Evolutionary conservation across 1,139 yeast species (phyloP).

Genomic region (Candida sp.): DNA sequence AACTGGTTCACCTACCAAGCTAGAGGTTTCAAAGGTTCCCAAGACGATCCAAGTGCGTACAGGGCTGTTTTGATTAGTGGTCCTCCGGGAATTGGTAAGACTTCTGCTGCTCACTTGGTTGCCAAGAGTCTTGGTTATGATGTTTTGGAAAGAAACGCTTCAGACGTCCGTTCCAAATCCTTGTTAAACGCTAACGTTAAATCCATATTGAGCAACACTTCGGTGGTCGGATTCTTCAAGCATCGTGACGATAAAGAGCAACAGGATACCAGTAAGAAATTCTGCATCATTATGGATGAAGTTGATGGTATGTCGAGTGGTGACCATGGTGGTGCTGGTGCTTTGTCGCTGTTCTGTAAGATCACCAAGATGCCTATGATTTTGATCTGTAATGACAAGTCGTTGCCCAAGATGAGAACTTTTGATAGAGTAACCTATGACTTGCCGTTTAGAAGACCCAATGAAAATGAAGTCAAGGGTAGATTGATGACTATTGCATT

Average conservation of each 20-base stretch:
- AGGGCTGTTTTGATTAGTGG: constrained; percentile 89
- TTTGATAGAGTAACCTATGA: constrained; percentile 89
- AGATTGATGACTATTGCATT: constrained; percentile 91
- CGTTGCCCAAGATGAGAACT: constrained; percentile 95
- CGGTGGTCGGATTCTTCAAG: constrained; percentile 79
- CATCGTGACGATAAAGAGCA: constrained; percentile 36
- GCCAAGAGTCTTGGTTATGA: constrained; percentile 74
- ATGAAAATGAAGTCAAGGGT: constrained; percentile 78
- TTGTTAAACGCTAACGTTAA: constrained; percentile 71
- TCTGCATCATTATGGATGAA: constrained; percentile 96
- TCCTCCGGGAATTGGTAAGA: constrained; percentile 86
- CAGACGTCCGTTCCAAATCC: constrained; percentile 89
- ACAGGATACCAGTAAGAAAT: constrained; percentile 42
- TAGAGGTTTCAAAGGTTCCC: constrained; percentile 56
- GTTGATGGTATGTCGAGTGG: constrained; percentile 99
- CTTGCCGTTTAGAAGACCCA: constrained; percentile 87
- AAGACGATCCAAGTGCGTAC: constrained; percentile 64
- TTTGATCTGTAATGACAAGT: constrained; percentile 91
- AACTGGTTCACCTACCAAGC: constrained; percentile 71
- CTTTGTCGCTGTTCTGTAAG: constrained; percentile 85
- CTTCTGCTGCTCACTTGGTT: constrained; percentile 78
- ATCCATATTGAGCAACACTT: constrained; percentile 77
- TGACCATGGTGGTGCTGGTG: constrained; percentile 98
- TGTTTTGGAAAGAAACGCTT: constrained; percentile 77
- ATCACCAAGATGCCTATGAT: constrained; percentile 90